Base-by-base conservation (phyloP, 257 asterid species). In the Echium plantagineum region DNA sequence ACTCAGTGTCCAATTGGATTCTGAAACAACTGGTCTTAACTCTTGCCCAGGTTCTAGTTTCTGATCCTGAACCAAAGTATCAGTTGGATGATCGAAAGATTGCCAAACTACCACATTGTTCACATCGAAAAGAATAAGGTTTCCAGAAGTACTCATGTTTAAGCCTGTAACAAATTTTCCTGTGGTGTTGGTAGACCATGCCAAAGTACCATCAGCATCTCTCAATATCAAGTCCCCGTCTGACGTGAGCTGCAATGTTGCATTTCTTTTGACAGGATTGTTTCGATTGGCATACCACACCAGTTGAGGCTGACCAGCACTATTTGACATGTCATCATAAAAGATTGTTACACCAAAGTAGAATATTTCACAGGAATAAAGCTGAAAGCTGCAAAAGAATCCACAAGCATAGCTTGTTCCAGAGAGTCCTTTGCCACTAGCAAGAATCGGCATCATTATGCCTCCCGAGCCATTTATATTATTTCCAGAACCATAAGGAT, bases 211-310 rank as follows among this genome's bases (percentile, higher is more conserved):
- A 48, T 76, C 83, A 16, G 71, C 52, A 47, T 79, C 75, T 55
- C 73, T 68, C 9, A 77, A 65, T 13, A 65, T 59, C 24, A 82
- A 66, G 5, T 75, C 80, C 4, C 85, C 85, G 9, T 3, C 32
- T 32, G 61, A 26, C 0, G 81, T 77, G 30, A 82, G 74, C 46
- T 68, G 54, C 69, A 82, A 21, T 15, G 73, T 61, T 4, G 87
- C 78, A 52, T 81, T 78, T 38, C 62, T 55, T 18, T 18, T 19
- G 20, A 81, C 81, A 0, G 77, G 78, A 4, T 49, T 56, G 66
- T 76, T 55, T 18, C 80, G 30, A 42, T 76, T 81, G 60, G 88
- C 81, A 20, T 77, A 77, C 88, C 85, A 78, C 5, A 78, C 80
- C 17, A 79, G 76, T 52, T 71, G 81, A 2, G 80, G 81, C n/a